phyloP scores from a whole-genome alignment of 345 rosid genomes.

The Brassica cretica region DNA sequence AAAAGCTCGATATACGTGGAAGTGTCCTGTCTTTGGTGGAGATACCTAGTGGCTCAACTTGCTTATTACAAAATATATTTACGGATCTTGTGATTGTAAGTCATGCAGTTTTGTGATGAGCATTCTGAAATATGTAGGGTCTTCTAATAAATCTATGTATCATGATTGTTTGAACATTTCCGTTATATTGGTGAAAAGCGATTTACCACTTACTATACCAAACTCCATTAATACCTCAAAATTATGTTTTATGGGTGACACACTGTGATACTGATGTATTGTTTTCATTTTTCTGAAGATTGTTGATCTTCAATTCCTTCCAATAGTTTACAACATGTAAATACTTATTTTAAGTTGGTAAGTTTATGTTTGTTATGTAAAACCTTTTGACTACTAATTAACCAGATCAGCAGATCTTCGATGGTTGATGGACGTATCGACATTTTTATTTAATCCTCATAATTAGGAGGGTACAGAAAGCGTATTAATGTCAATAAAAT shows the following conservation, averaged over 20 bases:
- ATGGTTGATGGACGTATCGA: neutral
- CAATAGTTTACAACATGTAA: neutral
- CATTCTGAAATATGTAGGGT: conserved; percentile 23
- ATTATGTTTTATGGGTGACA: conserved; percentile 7
- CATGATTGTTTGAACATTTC: conserved; percentile 22
- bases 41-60: conserved; percentile 23
- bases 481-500: neutral
- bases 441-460: neutral
- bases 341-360: neutral
- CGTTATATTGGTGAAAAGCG: conserved; percentile 17
- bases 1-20: conserved; percentile 1
- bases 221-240: conserved; percentile 6
- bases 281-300: neutral
- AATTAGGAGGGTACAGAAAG: neutral
- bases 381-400: conserved; percentile 3
- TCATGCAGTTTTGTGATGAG: conserved; percentile 14
- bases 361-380: neutral
- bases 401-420: neutral
- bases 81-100: conserved; percentile 9
- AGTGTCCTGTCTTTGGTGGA: conserved; percentile 16
- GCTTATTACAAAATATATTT: conserved; percentile 3
- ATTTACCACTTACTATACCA: conserved; percentile 5
- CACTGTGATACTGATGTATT: neutral
- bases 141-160: conserved; percentile 26
- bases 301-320: neutral